Percentiles rank a stretch among this genome's conserved stretches.
Evolutionary conservation across 805 yeast species (phyloP).

Genomic region (Saccharomycopsis babjevae): DNA sequence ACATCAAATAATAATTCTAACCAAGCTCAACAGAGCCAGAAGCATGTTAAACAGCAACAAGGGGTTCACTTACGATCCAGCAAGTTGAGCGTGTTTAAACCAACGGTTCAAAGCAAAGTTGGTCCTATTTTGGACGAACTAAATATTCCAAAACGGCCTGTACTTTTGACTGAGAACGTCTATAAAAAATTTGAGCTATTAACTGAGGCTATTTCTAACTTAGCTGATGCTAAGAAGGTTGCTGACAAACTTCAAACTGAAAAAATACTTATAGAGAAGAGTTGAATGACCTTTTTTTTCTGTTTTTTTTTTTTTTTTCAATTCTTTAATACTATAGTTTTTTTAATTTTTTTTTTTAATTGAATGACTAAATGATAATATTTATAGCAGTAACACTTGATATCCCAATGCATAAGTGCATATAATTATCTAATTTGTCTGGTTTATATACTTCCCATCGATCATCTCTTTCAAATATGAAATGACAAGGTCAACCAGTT

Average conservation of each 20-base stretch:
- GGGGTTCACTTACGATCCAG: conserved; percentile 80
- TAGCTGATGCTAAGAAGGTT: conserved; percentile 78
- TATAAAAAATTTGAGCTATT: conserved; percentile 69
- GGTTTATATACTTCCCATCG: conserved; percentile 5
- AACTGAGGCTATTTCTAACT: conserved; percentile 53
- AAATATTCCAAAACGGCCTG: conserved; percentile 71
- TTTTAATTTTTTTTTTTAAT: not conserved
- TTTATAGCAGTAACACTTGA: not conserved
- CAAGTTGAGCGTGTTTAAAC: conserved; percentile 68
- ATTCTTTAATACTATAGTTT: not conserved
- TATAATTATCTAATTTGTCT: not conserved
- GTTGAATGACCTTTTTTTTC: not conserved
- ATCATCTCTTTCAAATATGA: conserved; percentile 23
- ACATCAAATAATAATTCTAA: not conserved
- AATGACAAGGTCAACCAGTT: conserved; percentile 34
- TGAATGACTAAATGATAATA: not conserved
- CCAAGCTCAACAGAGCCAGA: not conserved
- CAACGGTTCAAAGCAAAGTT: conserved; percentile 58
- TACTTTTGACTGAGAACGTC: conserved; percentile 76
- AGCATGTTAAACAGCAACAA: conserved; percentile 57
- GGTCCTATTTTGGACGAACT: conserved; percentile 61
- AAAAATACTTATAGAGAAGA: conserved; percentile 2
- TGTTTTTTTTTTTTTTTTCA: not conserved
- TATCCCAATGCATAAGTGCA: no score
- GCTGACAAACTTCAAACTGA: conserved; percentile 84